phyloP scores from a whole-genome alignment of 2,329 filamentous ascomycete species.

The Colletotrichum sp. region DNA sequence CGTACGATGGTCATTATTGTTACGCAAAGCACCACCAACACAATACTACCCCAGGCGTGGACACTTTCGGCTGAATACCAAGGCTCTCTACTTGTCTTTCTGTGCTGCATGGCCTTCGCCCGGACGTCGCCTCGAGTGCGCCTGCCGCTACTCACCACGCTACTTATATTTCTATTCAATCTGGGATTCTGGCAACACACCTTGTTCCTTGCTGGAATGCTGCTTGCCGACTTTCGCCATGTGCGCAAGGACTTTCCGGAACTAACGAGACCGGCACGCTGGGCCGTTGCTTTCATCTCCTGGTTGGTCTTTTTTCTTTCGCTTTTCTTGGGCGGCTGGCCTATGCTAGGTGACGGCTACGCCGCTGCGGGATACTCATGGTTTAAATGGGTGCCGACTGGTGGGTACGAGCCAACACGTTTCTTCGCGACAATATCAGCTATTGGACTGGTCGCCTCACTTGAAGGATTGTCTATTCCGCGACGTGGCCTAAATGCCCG shows the following conservation, averaged over 20 bases:
- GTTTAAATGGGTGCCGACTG: slow-evolving; percentile 11
- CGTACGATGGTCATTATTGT: slow-evolving; percentile 49
- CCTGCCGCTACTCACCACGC: slow-evolving; percentile 40
- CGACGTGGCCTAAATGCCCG: slow-evolving; percentile 61
- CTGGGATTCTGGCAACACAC: not conserved
- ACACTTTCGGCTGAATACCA: slow-evolving; percentile 66
- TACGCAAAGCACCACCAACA: slow-evolving; percentile 53
- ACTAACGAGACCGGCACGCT: not conserved
- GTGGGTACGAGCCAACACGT: not conserved
- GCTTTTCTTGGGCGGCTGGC: slow-evolving; percentile 8
- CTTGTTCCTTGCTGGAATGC: slow-evolving; percentile 13
- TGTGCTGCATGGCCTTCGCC: slow-evolving; percentile 53
- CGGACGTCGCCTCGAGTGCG: slow-evolving; percentile 46
- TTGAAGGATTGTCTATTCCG: slow-evolving; percentile 37
- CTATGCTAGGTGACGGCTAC: not conserved
- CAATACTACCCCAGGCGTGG: slow-evolving; percentile 61
- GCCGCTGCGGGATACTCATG: slow-evolving; percentile 11
- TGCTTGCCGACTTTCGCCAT: slow-evolving; percentile 5
- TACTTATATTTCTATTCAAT: slow-evolving; percentile 44
- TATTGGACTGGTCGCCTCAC: not conserved
- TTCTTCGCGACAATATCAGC: not conserved
- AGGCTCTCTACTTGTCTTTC: slow-evolving; percentile 61
- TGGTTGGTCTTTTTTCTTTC: not conserved
- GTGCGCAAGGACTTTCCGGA: not conserved
- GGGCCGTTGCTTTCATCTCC: not conserved